Evolutionary conservation across 225 moss, liverwort and hornwort genomes (phyloP).

Genomic region (Sphagnum contortum): DNA sequence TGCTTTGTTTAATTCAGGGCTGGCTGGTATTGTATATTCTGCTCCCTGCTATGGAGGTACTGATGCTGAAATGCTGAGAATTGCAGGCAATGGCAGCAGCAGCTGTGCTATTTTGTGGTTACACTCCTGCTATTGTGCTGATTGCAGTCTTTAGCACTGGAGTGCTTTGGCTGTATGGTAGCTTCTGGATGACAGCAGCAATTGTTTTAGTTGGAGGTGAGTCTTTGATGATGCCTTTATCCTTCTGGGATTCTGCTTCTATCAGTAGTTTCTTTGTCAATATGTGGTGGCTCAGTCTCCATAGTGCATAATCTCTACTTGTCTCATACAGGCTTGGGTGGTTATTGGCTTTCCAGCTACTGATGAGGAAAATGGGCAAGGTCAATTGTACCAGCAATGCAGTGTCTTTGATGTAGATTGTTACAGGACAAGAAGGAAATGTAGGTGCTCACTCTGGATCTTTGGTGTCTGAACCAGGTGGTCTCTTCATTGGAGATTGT

Average conservation of each 20-base stretch:
- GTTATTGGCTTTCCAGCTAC: too few species aligned
- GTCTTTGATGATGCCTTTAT: too few species aligned
- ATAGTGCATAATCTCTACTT: too few species aligned
- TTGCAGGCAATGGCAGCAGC: constrained; percentile 71
- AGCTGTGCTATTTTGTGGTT: constrained; percentile 59
- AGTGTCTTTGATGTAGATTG: too few species aligned
- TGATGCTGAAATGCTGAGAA: constrained; percentile 27
- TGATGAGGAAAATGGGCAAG: neutral
- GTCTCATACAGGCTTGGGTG: too few species aligned
- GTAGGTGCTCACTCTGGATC: constrained; percentile 2
- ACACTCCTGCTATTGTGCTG: constrained; percentile 55
- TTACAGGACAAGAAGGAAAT: too few species aligned
- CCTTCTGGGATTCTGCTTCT: neutral
- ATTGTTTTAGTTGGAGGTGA: constrained; percentile 69
- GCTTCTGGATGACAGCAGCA: constrained; percentile 86
- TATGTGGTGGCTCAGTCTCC: neutral
- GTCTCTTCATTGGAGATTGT: constrained; percentile 60
- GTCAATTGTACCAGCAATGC: neutral
- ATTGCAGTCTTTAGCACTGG: constrained; percentile 46
- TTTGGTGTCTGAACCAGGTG: constrained; percentile 36
- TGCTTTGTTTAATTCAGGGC: too few species aligned
- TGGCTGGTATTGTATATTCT: too few species aligned
- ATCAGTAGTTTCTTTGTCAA: neutral
- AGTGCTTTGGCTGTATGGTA: constrained; percentile 86
- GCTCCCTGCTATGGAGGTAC: neutral